A percentile compares a stretch with the other conserved stretches of the same genome.
Conservation (phyloP, 208 protist genomes). For the Angomonas ambiguus region DNA sequence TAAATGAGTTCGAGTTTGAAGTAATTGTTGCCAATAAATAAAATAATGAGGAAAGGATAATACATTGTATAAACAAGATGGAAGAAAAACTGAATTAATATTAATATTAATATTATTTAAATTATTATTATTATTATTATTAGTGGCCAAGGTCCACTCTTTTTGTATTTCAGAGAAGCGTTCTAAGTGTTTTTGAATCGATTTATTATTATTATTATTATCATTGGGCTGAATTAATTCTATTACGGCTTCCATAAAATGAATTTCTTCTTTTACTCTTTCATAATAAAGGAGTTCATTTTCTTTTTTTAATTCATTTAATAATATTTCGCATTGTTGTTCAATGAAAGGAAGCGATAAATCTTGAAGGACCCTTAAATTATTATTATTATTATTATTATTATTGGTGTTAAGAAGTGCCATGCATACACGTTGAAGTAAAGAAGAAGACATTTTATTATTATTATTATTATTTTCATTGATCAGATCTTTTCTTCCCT, state of each 20-base stretch:
- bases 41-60: too few species aligned
- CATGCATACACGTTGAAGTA: too few species aligned
- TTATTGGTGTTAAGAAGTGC: too few species aligned
- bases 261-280: not conserved
- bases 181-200: not conserved
- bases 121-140: constrained; percentile 2
- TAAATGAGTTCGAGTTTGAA: too few species aligned
- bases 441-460: constrained; percentile 6
- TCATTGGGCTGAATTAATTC: not conserved
- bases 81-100: too few species aligned
- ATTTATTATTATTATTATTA: constrained; percentile 4
- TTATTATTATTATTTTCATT: constrained; percentile 8
- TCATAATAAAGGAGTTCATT: not conserved
- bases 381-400: constrained; percentile 6
- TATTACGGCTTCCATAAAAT: not conserved
- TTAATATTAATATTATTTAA: too few species aligned
- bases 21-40: too few species aligned
- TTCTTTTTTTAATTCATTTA: not conserved
- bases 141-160: not conserved
- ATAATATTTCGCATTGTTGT: not conserved
- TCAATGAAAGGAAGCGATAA: not conserved
- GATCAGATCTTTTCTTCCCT: too few species aligned
- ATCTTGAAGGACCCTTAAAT: not conserved
- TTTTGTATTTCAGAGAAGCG: not conserved
- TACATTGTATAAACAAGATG: too few species aligned